Conservation (phyloP, 306 rosid genomes). For the Ormosia semicastrata region DNA sequence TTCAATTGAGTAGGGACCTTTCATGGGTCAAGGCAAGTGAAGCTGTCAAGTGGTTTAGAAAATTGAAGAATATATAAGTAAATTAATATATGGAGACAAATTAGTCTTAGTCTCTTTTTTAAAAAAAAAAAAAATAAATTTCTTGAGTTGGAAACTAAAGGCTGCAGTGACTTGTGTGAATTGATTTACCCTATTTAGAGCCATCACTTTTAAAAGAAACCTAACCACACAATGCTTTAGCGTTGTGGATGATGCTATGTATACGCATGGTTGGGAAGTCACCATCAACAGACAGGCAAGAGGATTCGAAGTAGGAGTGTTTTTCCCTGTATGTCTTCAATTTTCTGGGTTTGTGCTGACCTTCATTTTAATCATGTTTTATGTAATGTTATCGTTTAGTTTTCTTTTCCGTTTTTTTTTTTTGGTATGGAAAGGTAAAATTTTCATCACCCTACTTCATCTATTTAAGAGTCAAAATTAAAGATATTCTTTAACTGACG, state of each 20-base stretch:
- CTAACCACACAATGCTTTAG: constrained; percentile 29
- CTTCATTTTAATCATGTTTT: no score
- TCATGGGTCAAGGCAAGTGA: constrained; percentile 6
- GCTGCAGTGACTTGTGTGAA: not conserved
- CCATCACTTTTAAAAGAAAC: constrained; percentile 16
- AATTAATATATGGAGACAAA: not conserved
- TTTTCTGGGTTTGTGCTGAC: not conserved
- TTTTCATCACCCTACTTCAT: no score
- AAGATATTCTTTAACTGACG: not conserved
- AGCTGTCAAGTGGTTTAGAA: constrained; percentile 20
- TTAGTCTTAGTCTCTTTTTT: not conserved
- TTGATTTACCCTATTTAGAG: not conserved
- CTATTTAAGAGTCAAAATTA: not conserved
- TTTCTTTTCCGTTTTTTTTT: no score
- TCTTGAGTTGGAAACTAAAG: not conserved
- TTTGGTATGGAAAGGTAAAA: no score
- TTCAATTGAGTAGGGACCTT: constrained; percentile 13
- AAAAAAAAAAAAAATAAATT: no score
- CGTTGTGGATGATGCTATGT: not conserved
- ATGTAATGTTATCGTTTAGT: not conserved
- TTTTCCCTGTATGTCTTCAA: not conserved
- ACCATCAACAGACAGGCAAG: constrained; percentile 13
- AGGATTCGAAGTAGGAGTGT: not conserved
- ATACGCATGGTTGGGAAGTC: constrained; percentile 28
- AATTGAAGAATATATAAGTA: not conserved